These are phyloP conservation scores for Penicillium ochrochloron DNA, from an alignment of 495 filamentous ascomycete species.

Conservation along the genomic window DNA sequence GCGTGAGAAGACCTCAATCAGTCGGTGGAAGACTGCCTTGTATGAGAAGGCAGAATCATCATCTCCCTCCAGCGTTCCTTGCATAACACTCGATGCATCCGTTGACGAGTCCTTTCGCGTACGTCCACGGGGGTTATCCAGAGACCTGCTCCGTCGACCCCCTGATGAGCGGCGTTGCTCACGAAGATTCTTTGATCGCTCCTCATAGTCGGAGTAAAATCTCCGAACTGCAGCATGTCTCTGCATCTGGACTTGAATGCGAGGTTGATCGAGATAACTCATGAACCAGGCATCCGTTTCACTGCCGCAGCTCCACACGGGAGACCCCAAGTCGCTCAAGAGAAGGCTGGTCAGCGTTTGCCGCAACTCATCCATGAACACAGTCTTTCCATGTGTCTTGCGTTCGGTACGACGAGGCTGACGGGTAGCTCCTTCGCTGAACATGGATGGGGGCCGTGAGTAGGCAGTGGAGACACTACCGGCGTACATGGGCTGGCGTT, in stretches of 20 bases:
- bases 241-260: constrained; percentile 74
- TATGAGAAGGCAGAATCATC: constrained; percentile 63
- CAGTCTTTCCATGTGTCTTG: constrained; percentile 54
- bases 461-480: constrained; percentile 61
- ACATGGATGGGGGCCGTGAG: constrained; percentile 51
- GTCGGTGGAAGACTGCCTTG: constrained; percentile 71
- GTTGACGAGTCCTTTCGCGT: constrained; percentile 5
- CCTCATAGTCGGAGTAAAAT: constrained; percentile 48
- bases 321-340: constrained; percentile 85
- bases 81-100: not conserved
- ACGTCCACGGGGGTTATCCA: constrained; percentile 23
- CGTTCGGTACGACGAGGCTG: constrained; percentile 43
- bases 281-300: constrained; percentile 94
- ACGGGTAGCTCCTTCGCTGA: constrained; percentile 43
- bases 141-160: constrained; percentile 43
- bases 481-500: constrained; percentile 63
- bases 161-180: constrained; percentile 31
- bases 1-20: constrained; percentile 85
- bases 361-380: constrained; percentile 76
- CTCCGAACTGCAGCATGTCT: constrained; percentile 58
- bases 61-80: constrained; percentile 13
- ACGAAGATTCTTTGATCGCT: constrained; percentile 32
- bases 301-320: constrained; percentile 80
- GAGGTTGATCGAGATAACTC: constrained; percentile 73
- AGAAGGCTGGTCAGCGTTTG: constrained; percentile 83